Conservation (phyloP, 352 stramenopile species). For the Pythium rhizo-oryzae region DNA sequence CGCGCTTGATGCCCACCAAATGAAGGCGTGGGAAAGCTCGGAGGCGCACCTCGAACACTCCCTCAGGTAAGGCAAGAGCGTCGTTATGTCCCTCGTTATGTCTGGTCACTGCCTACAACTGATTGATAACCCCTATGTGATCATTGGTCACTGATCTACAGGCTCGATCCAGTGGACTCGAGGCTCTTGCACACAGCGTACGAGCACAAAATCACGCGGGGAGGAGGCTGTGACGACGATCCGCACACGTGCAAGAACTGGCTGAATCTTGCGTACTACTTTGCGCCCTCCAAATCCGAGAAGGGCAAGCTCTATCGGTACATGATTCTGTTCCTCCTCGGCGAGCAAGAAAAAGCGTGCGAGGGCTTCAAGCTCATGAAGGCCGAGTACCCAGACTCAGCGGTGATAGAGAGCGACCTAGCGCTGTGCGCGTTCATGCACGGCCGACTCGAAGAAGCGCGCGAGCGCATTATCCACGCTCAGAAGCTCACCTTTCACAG, state of each 20-base stretch:
- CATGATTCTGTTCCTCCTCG: constrained; percentile 25
- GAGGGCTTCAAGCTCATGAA: constrained; percentile 22
- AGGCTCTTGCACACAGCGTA: constrained; percentile 28
- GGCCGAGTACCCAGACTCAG: constrained; percentile 14
- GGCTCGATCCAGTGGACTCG: constrained; percentile 40
- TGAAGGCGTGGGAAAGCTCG: constrained; percentile 31
- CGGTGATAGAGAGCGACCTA: constrained; percentile 29
- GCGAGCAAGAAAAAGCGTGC: constrained; percentile 18
- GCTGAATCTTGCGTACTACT: constrained; percentile 24
- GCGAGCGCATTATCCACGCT: constrained; percentile 16
- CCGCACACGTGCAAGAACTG: constrained; percentile 9
- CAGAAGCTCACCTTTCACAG: neutral
- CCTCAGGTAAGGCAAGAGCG: constrained; percentile 1
- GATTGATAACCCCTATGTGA: neutral
- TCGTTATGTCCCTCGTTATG: too few relatives aligned
- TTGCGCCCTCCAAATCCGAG: constrained; percentile 21
- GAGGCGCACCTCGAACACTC: constrained; percentile 19
- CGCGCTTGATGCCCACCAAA: constrained; percentile 16
- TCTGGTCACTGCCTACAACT: too few relatives aligned
- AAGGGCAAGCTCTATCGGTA: constrained; percentile 30
- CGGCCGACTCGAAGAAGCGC: neutral
- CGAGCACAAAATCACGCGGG: neutral
- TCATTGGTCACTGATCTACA: neutral
- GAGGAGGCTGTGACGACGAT: constrained; percentile 8
- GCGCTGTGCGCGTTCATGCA: constrained; percentile 20